Evolutionary conservation across 352 stramenopile species (phyloP).

Genomic region (Blastocystis sp.): DNA sequence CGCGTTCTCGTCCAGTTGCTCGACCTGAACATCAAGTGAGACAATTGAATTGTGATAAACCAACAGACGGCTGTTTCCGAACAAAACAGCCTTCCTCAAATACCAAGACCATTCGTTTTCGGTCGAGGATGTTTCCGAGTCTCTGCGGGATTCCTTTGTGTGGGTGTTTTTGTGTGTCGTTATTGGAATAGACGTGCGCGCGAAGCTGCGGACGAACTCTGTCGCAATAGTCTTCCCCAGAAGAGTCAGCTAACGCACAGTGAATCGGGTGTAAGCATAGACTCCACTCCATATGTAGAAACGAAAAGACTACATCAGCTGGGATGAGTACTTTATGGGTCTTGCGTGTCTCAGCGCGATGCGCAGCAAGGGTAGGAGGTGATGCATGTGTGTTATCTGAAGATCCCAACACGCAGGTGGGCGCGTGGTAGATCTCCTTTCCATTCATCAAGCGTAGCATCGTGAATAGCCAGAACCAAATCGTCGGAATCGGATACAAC

Average conservation of each 20-base stretch:
- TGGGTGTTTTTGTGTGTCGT: background rate
- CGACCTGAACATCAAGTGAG: background rate
- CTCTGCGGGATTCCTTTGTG: background rate
- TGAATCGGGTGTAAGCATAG: background rate
- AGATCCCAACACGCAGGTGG: constrained; percentile 89
- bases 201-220: background rate
- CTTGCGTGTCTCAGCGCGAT: constrained; percentile 94
- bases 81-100: background rate
- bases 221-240: background rate
- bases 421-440: constrained; percentile 68
- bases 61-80: background rate
- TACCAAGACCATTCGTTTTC: constrained; percentile 2
- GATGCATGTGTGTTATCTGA: background rate
- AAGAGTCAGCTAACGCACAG: background rate
- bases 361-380: constrained; percentile 81
- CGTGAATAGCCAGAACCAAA: constrained; percentile 84
- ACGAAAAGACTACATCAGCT: constrained; percentile 79
- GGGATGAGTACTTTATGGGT: constrained; percentile 98
- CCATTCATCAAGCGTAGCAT: constrained; percentile 66
- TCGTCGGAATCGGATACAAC: constrained; percentile 96
- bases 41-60: background rate
- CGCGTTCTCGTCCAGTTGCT: background rate
- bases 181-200: background rate
- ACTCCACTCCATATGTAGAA: constrained; percentile 61
- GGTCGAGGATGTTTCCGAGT: background rate